Conservation (phyloP, 495 filamentous ascomycete species). For the Aspergillus sparsus region DNA sequence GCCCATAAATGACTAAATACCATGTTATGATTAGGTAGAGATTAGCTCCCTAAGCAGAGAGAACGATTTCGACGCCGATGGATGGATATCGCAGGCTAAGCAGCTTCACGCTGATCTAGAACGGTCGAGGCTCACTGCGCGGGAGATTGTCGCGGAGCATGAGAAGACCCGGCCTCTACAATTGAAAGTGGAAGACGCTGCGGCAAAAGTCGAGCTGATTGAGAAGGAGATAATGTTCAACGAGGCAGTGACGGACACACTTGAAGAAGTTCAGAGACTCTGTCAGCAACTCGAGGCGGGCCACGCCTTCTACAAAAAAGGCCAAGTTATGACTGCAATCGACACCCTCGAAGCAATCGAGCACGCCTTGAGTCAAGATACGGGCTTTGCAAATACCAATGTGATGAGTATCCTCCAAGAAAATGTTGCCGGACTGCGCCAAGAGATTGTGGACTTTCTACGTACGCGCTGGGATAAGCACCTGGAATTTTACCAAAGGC, state of each 20-base stretch:
- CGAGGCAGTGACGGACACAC: slow-evolving; percentile 59
- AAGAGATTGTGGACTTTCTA: slow-evolving; percentile 37
- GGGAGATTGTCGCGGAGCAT: slow-evolving; percentile 71
- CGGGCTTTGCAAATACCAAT: slow-evolving; percentile 41
- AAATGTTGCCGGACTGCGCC: slow-evolving; percentile 34
- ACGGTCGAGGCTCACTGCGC: slow-evolving; percentile 67
- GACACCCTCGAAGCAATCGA: slow-evolving; percentile 59
- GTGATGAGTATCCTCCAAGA: slow-evolving; percentile 40
- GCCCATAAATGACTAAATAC: slow-evolving; percentile 10
- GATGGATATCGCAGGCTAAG: slow-evolving; percentile 82
- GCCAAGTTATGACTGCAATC: slow-evolving; percentile 54
- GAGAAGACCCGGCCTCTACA: slow-evolving; percentile 62
- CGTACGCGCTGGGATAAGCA: slow-evolving; percentile 49
- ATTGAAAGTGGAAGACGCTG: slow-evolving; percentile 62
- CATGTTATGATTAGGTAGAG: slow-evolving; percentile 52
- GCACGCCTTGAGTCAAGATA: slow-evolving; percentile 38
- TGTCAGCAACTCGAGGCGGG: slow-evolving; percentile 45
- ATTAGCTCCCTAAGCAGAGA: slow-evolving; percentile 72
- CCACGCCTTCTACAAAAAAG: slow-evolving; percentile 49
- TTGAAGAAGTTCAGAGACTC: slow-evolving; percentile 58
- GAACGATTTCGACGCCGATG: slow-evolving; percentile 73
- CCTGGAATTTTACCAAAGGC: slow-evolving; percentile 55
- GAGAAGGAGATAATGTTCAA: slow-evolving; percentile 77
- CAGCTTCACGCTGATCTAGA: slow-evolving; percentile 81
- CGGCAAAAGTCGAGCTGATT: slow-evolving; percentile 68